phyloP scores from a whole-genome alignment of 176 grass and related monocot genomes.

The Triticum urartu region DNA sequence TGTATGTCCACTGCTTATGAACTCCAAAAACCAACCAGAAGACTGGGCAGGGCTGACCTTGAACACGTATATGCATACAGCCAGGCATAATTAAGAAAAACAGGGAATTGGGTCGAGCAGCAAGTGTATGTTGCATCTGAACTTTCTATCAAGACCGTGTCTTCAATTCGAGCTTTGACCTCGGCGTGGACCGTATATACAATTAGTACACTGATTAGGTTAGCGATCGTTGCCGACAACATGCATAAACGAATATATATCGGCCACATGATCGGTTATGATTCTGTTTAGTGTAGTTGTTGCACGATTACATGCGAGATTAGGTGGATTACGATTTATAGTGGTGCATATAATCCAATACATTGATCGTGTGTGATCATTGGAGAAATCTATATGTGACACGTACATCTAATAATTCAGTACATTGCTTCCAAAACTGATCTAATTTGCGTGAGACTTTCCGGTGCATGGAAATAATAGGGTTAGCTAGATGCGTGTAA shows the following conservation, averaged over 20 bases:
- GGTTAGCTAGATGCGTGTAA: background rate
- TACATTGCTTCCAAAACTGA: background rate
- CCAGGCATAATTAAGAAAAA: no score
- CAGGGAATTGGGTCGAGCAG: no score
- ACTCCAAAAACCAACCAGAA: no score
- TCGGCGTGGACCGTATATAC: background rate
- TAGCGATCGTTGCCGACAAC: background rate
- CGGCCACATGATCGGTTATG: background rate
- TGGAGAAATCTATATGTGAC: background rate
- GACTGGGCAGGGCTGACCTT: no score
- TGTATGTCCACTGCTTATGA: no score
- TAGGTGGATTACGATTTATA: background rate
- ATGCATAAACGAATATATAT: background rate
- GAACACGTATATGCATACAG: no score
- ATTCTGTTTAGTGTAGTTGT: no score
- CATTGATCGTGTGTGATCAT: background rate
- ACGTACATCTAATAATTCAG: background rate
- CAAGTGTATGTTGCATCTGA: no score
- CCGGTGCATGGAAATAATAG: background rate
- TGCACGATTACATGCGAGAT: background rate
- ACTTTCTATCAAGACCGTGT: no score
- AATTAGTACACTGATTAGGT: constrained; percentile 24
- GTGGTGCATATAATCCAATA: background rate
- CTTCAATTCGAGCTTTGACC: no score
- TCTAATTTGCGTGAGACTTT: background rate